phyloP scores from a whole-genome alignment of 2,329 filamentous ascomycete genomes.

The Metarhizium rileyi region DNA sequence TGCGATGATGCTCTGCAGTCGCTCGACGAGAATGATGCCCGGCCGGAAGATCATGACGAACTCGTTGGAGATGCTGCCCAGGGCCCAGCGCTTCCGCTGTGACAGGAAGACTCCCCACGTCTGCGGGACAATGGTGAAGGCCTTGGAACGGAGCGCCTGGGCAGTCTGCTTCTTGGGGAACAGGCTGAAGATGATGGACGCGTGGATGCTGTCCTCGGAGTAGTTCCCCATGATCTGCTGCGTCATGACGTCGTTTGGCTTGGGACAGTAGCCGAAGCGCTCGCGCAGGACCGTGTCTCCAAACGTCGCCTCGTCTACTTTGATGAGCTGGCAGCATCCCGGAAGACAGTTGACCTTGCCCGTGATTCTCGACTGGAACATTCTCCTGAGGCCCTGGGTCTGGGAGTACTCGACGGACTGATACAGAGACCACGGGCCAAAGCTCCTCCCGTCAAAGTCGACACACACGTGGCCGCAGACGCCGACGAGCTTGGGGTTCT shows the following conservation, averaged over 20 bases:
- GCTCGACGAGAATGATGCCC: slow-evolving; percentile 31
- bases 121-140: slow-evolving; percentile 36
- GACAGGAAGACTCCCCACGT: slow-evolving; percentile 36
- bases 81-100: slow-evolving; percentile 38
- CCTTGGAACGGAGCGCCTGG: slow-evolving; percentile 36
- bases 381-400: slow-evolving; percentile 35
- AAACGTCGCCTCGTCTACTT: slow-evolving; percentile 38
- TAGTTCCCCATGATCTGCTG: slow-evolving; percentile 39
- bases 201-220: slow-evolving; percentile 40
- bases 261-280: slow-evolving; percentile 38
- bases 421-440: slow-evolving; percentile 35
- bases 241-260: slow-evolving; percentile 37
- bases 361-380: slow-evolving; percentile 39
- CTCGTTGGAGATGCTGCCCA: slow-evolving; percentile 39
- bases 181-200: slow-evolving; percentile 36
- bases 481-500: slow-evolving; percentile 32
- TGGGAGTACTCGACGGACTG: slow-evolving; percentile 39
- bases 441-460: slow-evolving; percentile 31
- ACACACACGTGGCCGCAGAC: slow-evolving; percentile 40
- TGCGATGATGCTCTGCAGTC: slow-evolving; percentile 34
- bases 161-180: slow-evolving; percentile 33
- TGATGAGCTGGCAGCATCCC: slow-evolving; percentile 40
- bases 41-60: slow-evolving; percentile 36
- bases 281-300: slow-evolving; percentile 35
- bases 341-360: slow-evolving; percentile 40